phyloP scores from a whole-genome alignment of 2,329 filamentous ascomycete genomes.

The Claviceps spartinae region DNA sequence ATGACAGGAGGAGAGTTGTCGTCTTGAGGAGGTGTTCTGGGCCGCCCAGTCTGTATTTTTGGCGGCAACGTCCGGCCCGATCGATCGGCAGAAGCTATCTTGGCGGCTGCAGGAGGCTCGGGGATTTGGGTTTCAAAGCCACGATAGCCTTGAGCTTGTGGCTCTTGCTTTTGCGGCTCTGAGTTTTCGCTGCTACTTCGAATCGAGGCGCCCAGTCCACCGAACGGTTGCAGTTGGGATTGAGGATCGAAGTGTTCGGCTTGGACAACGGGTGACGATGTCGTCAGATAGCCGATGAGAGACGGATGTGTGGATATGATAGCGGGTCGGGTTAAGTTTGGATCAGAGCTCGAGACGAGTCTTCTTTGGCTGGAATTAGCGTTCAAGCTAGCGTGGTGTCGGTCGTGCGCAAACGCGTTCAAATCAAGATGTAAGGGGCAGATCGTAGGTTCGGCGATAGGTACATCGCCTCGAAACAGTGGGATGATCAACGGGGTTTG shows the following conservation, averaged over 20 bases:
- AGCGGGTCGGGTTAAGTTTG: slow-evolving; percentile 14
- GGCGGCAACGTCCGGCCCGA: slow-evolving; percentile 15
- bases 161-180: background rate
- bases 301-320: slow-evolving; percentile 43
- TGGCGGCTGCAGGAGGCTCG: slow-evolving; percentile 18
- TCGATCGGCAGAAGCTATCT: slow-evolving; percentile 15
- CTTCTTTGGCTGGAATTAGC: background rate
- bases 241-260: slow-evolving; percentile 30
- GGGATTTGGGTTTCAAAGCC: slow-evolving; percentile 8
- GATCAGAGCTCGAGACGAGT: slow-evolving; percentile 13
- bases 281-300: slow-evolving; percentile 53
- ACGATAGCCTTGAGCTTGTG: background rate
- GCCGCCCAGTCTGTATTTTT: slow-evolving; percentile 21
- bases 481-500: background rate
- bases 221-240: slow-evolving; percentile 20
- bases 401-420: background rate
- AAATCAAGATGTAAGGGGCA: background rate
- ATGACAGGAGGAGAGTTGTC: slow-evolving; percentile 39
- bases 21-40: slow-evolving; percentile 33
- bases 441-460: background rate
- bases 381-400: background rate
- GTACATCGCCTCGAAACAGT: background rate
- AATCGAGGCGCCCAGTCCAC: slow-evolving; percentile 31
- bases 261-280: slow-evolving; percentile 54
- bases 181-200: slow-evolving; percentile 50